Percentiles rank a stretch among this genome's conserved stretches.
These are phyloP conservation scores for Nicotiana noctiflora DNA, from an alignment of 257 asterid genomes.

Conservation along the genomic window DNA sequence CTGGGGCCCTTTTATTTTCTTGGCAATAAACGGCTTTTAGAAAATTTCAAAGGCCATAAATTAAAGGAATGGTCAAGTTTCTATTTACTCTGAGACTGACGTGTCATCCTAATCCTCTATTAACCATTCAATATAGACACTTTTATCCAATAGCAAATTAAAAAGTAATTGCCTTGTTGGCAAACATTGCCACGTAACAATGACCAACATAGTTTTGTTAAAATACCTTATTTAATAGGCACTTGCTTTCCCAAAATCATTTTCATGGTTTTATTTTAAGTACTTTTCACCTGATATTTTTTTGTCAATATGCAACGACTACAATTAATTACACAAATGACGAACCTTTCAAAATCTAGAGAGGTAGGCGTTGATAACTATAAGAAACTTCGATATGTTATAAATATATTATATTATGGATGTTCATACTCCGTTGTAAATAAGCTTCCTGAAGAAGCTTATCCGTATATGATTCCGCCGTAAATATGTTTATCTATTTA, in stretches of 20 bases:
- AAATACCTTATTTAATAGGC: background rate
- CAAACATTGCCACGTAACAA: too few species aligned
- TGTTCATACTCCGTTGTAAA: too few species aligned
- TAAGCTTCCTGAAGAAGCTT: too few species aligned
- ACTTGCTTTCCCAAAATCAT: background rate
- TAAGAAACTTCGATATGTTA: background rate
- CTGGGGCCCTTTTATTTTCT: background rate
- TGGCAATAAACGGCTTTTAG: background rate
- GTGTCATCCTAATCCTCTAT: constrained; percentile 6
- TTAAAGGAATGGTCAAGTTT: background rate
- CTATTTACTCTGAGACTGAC: background rate
- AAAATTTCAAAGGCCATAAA: background rate
- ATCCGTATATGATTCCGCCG: too few species aligned
- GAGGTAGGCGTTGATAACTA: background rate
- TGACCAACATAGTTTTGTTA: background rate
- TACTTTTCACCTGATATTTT: background rate
- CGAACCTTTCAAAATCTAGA: background rate
- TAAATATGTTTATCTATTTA: too few species aligned
- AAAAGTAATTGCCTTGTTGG: constrained; percentile 1
- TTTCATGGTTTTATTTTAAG: background rate
- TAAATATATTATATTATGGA: too few species aligned
- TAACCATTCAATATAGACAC: background rate
- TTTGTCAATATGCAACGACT: background rate
- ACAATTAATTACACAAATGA: background rate
- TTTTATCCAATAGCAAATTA: background rate